A percentile compares a stretch with the other conserved stretches of the same genome.
These are phyloP conservation scores for Colletotrichum lindemuthianum DNA, from an alignment of 2,329 filamentous ascomycete genomes.

Conservation along the genomic window DNA sequence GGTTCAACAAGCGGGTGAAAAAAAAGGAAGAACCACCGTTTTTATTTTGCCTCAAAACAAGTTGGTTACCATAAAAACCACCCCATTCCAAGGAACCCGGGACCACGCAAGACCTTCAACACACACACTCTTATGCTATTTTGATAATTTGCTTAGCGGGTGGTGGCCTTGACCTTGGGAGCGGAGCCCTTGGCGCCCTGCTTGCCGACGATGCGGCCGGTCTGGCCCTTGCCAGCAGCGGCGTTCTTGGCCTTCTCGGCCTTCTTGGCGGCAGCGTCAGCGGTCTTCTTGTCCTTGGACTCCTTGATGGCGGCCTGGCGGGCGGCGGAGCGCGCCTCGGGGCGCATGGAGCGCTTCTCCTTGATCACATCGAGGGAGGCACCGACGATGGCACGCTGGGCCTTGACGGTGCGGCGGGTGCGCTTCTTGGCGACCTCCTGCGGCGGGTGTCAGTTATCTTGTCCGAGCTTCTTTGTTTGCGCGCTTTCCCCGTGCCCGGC, in stretches of 20 bases:
- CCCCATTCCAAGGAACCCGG: neutral
- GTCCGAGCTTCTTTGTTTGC: neutral
- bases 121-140: slow-evolving; percentile 25
- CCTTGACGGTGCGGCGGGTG: slow-evolving; percentile 96
- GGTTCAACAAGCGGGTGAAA: too few species aligned
- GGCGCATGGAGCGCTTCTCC: slow-evolving; percentile 94
- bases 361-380: slow-evolving; percentile 99
- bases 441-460: slow-evolving; percentile 54
- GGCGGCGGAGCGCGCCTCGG: slow-evolving; percentile 93
- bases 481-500: too few species aligned
- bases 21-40: too few species aligned
- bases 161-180: slow-evolving; percentile 85
- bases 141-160: slow-evolving; percentile 71
- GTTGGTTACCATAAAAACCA: slow-evolving; percentile 21
- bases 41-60: too few species aligned
- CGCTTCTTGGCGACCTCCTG: slow-evolving; percentile 99
- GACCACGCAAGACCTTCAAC: slow-evolving; percentile 8
- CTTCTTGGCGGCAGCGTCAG: slow-evolving; percentile 92
- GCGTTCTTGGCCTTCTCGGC: slow-evolving; percentile 98
- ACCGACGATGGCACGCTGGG: slow-evolving; percentile 98
- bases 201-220: slow-evolving; percentile 88
- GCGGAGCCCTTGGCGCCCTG: slow-evolving; percentile 93
- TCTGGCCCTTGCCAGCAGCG: slow-evolving; percentile 81
- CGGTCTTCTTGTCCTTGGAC: slow-evolving; percentile 98
- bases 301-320: slow-evolving; percentile 93